Evolutionary conservation across 106 monocot genomes (phyloP), one percentile per base, ranked within the genome.

Genomic region (Acanthochlamys bracteata): DNA sequence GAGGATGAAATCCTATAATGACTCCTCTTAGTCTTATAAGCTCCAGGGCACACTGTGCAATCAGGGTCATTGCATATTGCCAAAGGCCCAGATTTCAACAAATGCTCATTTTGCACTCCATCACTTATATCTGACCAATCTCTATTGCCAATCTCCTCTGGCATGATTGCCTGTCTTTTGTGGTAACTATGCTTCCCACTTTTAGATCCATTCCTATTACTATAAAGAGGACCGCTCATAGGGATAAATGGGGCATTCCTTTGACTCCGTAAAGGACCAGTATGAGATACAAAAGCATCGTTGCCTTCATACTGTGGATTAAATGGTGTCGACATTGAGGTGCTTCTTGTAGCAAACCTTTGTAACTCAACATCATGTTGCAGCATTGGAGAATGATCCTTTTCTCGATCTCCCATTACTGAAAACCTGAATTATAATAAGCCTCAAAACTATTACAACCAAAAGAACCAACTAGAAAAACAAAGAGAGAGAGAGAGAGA

Each of bases 321-420:
- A 7, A 43, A 42, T 53, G 76, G 70, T 52, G 70, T 66, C 27
- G 73, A 69, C 76, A 84, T 69, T 66, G 84, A 84, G 42, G 70
- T 17, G 67, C 76, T 76, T 39, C 80, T 76, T 53, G 64, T 43
- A 46, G 73, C 47, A 45, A 76, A 66, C 57, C 57, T 59, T 47
- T 46, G 60, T 25, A 79, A 62, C 60, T 79, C 79, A 62, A 75
- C 60, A 65, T 61, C 68, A 46, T 24, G 41, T 8, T 24, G 53
- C 25, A 58, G 17, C 54, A 74, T 68, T 8, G 70, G 61, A 24
- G 64, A 20, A 39, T 66, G 55, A 69, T 82, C 78, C 45, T 74
- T 73, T 21, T 75, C 78, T 47, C 45, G 67, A 39, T 68, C 63
- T 63, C 67, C 24, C 82, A 83, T 83, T 56, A 33, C 33, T 33